Evolutionary conservation across 805 yeast genomes (phyloP).

Genomic region (Candida yuanshanica): DNA sequence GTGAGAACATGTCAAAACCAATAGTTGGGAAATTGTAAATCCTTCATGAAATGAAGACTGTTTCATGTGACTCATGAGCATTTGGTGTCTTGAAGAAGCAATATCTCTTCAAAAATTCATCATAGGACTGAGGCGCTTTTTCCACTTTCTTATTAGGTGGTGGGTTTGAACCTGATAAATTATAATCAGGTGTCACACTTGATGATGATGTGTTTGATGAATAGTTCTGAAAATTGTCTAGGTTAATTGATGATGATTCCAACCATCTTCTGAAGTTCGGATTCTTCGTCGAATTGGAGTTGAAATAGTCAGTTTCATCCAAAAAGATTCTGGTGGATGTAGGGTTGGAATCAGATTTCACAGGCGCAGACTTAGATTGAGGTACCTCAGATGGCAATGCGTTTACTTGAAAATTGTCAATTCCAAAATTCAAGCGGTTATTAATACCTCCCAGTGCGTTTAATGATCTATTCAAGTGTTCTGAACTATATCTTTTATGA

Average conservation of each 20-base stretch:
- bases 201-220: conserved; percentile 7
- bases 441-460: neutral
- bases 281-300: conserved; percentile 8
- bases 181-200: conserved; percentile 3
- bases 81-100: conserved; percentile 22
- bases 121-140: conserved; percentile 9
- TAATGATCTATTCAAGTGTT: neutral
- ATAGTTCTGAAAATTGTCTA: neutral
- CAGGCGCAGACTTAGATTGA: conserved; percentile 1
- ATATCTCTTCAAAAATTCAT: conserved; percentile 23
- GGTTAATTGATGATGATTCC: conserved; percentile 9
- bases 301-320: conserved; percentile 25
- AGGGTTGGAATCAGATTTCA: conserved; percentile 6
- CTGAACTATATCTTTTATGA: neutral
- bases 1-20: no score
- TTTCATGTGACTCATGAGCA: neutral
- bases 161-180: conserved; percentile 4
- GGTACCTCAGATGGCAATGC: conserved; percentile 5
- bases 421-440: neutral
- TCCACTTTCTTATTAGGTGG: neutral
- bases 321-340: conserved; percentile 20
- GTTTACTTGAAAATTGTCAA: neutral
- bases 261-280: conserved; percentile 9
- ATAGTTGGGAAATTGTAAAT: no score
- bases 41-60: conserved; percentile 1